phyloP scores from a whole-genome alignment of 2,329 filamentous ascomycete genomes.

The Microcera coccophila region DNA sequence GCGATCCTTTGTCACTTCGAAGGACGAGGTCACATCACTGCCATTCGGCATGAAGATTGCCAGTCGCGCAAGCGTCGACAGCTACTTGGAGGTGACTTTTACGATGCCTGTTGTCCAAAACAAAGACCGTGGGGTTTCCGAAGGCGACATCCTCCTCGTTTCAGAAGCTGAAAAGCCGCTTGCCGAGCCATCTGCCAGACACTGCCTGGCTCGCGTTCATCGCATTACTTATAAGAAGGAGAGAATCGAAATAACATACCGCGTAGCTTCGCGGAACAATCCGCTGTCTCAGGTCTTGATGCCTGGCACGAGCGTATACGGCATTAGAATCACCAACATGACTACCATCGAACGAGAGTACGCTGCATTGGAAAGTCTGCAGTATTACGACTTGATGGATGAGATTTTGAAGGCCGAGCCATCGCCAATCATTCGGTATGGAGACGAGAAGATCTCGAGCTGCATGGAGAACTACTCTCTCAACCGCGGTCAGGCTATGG shows the following conservation, averaged over 20 bases:
- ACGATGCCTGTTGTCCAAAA: slow-evolving; percentile 68
- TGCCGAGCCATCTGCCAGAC: slow-evolving; percentile 59
- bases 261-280: slow-evolving; percentile 65
- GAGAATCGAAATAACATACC: slow-evolving; percentile 78
- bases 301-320: slow-evolving; percentile 67
- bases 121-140: slow-evolving; percentile 67
- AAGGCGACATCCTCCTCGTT: slow-evolving; percentile 86
- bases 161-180: slow-evolving; percentile 71
- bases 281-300: slow-evolving; percentile 60
- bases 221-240: slow-evolving; percentile 77
- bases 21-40: slow-evolving; percentile 78
- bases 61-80: slow-evolving; percentile 85
- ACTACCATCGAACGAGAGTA: slow-evolving; percentile 95
- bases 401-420: slow-evolving; percentile 88
- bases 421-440: slow-evolving; percentile 80
- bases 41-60: slow-evolving; percentile 84
- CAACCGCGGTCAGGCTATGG: slow-evolving; percentile 85
- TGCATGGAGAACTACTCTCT: slow-evolving; percentile 75
- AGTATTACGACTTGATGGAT: slow-evolving; percentile 93
- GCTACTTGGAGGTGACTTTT: slow-evolving; percentile 87
- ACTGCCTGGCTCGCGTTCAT: slow-evolving; percentile 83
- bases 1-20: slow-evolving; percentile 86
- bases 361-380: slow-evolving; percentile 80
- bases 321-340: slow-evolving; percentile 84
- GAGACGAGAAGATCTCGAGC: slow-evolving; percentile 64